Evolutionary conservation across 768 basidiomycete species (phyloP), one percentile per base, ranked within the genome.

Genomic region (Mycena epipterygia): DNA sequence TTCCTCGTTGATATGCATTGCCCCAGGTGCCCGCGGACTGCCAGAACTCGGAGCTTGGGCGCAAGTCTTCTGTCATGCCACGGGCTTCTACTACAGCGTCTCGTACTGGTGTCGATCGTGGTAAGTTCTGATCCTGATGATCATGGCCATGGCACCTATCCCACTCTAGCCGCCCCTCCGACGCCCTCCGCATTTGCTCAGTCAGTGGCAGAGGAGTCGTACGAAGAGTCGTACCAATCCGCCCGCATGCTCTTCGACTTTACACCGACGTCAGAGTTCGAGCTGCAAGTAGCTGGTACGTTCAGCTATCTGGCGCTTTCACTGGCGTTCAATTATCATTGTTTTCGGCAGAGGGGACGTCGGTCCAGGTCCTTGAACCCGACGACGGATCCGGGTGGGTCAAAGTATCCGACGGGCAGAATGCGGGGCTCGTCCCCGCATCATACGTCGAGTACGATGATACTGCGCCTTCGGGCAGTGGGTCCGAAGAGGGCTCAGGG

Each of bases 341-440:
- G 56, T 39, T 66, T 69, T 55, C 33, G 35, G 68, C 78, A 92
- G 94, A 93, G 81, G 93, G 92, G 30, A 78, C 82, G 42, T 79
- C 77, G 5, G 91, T 97, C 19, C 85, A 85, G 65, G 84, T 96
- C 42, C 76, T 94, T 23, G 94, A 96, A 77, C 88, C 90, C 69
- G 94, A 96, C 69, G 95, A 95, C 74, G 94, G 93, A 14, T 94
- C 93, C 19, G 94, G 94, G 3, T 95, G 94, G 95, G 88, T 93
- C 14, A 95, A 95, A 77, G 92, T 95, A 12, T 78, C 81, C 27
- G 87, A 92, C 75, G 75, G 80, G 42, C 78, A 79, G 68, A 84
- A 85, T 64, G 87, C 88, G 73, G 94, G 94, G 12, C 88, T 95
- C 44, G 90, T 95, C 14, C 95, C 95, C n/a, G 93, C 93, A n/a